These are phyloP conservation scores for Plasmodium cynomolgi DNA, from an alignment of 169 alveolate species.

Conservation along the genomic window DNA sequence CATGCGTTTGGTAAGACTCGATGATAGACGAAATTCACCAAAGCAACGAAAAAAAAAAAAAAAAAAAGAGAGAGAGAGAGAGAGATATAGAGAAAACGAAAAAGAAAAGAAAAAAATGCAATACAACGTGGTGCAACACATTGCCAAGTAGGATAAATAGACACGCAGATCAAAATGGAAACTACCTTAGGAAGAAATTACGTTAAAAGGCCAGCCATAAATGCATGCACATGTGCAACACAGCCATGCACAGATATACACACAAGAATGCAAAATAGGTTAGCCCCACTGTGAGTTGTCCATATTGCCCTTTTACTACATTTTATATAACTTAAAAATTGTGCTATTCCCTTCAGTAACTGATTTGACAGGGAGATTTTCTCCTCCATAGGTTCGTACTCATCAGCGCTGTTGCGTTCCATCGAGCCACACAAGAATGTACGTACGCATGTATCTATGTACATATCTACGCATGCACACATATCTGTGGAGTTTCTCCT, in stretches of 20 bases:
- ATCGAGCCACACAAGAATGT: neutral
- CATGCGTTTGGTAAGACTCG: neutral
- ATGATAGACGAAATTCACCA: neutral
- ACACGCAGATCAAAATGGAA: neutral
- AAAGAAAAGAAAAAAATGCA: neutral
- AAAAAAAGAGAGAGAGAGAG: neutral
- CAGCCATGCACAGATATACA: neutral
- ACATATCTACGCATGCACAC: neutral
- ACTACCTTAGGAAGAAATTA: neutral
- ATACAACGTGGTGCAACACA: neutral
- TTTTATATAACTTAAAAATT: neutral
- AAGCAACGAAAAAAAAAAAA: neutral
- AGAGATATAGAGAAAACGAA: neutral
- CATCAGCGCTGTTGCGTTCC: neutral
- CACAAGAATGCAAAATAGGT: neutral
- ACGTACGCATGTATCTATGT: neutral
- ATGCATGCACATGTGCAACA: neutral
- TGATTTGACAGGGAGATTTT: neutral
- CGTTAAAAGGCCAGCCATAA: neutral
- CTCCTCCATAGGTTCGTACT: neutral
- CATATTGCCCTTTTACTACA: neutral
- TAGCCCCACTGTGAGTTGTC: neutral
- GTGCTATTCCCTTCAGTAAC: neutral
- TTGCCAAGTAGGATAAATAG: neutral
- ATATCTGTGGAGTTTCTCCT: neutral